These are phyloP conservation scores for Penicillium alfredii DNA, from an alignment of 495 filamentous ascomycete species.

Conservation along the genomic window DNA sequence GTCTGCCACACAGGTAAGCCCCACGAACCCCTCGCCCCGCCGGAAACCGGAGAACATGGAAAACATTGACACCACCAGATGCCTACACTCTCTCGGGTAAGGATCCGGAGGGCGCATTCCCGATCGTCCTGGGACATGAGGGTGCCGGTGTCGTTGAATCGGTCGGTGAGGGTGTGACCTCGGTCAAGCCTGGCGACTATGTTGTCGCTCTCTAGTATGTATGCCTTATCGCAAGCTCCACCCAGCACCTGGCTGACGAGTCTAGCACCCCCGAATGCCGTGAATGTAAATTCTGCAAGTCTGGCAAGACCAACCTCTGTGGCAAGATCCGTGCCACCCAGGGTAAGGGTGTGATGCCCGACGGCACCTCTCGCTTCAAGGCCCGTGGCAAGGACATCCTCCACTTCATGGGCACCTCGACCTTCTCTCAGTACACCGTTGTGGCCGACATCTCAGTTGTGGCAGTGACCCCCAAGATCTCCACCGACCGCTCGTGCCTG, in stretches of 20 bases:
- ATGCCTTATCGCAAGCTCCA: neutral
- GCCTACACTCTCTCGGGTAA: constrained; percentile 98
- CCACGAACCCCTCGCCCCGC: constrained; percentile 11
- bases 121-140: constrained; percentile 92
- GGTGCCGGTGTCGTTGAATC: constrained; percentile 97
- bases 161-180: constrained; percentile 90
- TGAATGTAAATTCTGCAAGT: constrained; percentile 99
- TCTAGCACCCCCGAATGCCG: constrained; percentile 87
- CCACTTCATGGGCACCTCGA: constrained; percentile 99
- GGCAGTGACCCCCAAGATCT: constrained; percentile 81
- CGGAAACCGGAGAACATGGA: neutral
- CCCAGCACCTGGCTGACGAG: constrained; percentile 1
- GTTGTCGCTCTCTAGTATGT: constrained; percentile 92
- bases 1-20: constrained; percentile 91
- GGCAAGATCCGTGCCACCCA: constrained; percentile 98
- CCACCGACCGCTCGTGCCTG: constrained; percentile 92
- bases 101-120: constrained; percentile 97
- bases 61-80: constrained; percentile 47
- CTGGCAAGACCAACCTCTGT: constrained; percentile 98
- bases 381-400: constrained; percentile 90
- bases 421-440: constrained; percentile 97
- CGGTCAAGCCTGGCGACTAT: constrained; percentile 73
- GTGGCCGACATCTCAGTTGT: constrained; percentile 98
- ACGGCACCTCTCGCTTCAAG: constrained; percentile 92
- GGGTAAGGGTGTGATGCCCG: constrained; percentile 93